These are phyloP conservation scores for Boletus rubescentipes DNA, from an alignment of 768 basidiomycete species.

Conservation along the genomic window DNA sequence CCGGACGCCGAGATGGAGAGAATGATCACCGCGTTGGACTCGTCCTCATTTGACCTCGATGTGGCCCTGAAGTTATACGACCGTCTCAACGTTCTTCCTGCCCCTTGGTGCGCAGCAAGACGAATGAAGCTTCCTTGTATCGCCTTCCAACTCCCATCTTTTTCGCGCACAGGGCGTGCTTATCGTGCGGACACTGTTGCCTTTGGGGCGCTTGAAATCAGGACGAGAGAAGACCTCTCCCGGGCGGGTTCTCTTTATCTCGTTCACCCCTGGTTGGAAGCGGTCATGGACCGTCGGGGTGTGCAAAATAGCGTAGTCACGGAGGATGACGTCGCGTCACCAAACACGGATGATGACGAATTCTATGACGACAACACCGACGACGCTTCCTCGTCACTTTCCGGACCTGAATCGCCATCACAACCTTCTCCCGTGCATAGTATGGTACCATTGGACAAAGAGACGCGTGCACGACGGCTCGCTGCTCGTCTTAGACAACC, in stretches of 20 bases:
- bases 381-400: too few species aligned
- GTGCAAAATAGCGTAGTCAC: background rate
- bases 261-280: background rate
- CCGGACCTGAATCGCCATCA: background rate
- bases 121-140: background rate
- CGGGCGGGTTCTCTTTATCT: background rate
- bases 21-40: background rate
- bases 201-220: background rate
- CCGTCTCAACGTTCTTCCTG: too few species aligned
- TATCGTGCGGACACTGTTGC: background rate
- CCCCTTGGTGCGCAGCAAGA: background rate
- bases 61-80: too few species aligned
- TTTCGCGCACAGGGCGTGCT: background rate
- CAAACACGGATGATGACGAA: too few species aligned
- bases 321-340: background rate
- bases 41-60: background rate
- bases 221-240: background rate
- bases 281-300: background rate
- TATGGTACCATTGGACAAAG: background rate
- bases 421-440: background rate
- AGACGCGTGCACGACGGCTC: background rate
- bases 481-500: background rate
- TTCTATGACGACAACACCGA: too few species aligned
- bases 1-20: background rate
- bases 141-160: background rate